Base-by-base conservation (phyloP, 2,329 filamentous ascomycete genomes). In the Myriosclerotinia duriaeana region DNA sequence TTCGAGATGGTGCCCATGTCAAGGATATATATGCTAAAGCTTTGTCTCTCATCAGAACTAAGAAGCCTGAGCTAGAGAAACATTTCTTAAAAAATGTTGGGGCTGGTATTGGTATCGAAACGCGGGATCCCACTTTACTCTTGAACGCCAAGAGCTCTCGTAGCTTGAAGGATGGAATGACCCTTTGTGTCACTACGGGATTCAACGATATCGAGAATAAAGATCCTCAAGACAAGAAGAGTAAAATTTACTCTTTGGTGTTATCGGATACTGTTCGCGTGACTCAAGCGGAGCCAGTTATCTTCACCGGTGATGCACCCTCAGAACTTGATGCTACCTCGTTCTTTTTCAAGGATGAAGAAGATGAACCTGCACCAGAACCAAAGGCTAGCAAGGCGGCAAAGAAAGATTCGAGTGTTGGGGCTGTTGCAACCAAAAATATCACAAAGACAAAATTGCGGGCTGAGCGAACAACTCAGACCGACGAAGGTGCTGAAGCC, bases 301-400 rank as follows among this genome's bases (percentile, higher is more conserved):
- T 97, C 38, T 98, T 99, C 79, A 99, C 95, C 22, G 93, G 92
- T 67, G 93, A 97, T 76, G 93, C 94, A 0, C 89, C 93, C 2
- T 91, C 91, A 38, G 94, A 97, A 75, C 87, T 96, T 67, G 95
- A 98, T 74, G 93, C 93, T 5, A 94, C 94, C 50, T 97, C 94
- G 0, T 99, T 99, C 82, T 98, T 97, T 80, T 99, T 99, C 83
- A 96, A 97, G 76, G 94, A 98, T 72, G 93, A 97, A 69, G 92
- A 96, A 76, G 91, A 96, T 72, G 55, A 61, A 12, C 55, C 55
- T 48, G 64, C 54, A 20, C 87, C 92, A 70, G 88, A 92, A 77
- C 90, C 91, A 42, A 85, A 90, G 12, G 90, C 92, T n/a, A 96
- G 95, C 72, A 96, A 96, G 79, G 88, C 93, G 73, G 95, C 93